Evolutionary conservation across 805 yeast species (phyloP).

Genomic region (Grigorovia yakushimaensis): DNA sequence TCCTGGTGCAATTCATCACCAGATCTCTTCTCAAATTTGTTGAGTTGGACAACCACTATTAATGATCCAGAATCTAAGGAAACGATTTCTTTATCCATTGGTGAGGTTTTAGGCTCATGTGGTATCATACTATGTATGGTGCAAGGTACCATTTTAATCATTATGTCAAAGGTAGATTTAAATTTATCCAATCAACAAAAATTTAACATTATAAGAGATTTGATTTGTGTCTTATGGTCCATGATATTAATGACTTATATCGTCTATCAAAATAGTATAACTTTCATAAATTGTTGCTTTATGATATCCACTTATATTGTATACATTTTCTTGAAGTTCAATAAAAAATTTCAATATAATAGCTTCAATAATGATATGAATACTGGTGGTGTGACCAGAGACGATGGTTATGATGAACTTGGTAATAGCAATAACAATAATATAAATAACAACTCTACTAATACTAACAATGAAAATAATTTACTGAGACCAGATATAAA

Average conservation of each 20-base stretch:
- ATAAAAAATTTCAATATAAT: background rate
- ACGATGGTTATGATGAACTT: background rate
- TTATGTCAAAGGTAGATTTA: conserved; percentile 16
- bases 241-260: conserved; percentile 19
- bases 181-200: conserved; percentile 13
- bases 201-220: conserved; percentile 17
- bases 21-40: conserved; percentile 28
- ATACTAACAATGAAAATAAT: background rate
- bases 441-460: background rate
- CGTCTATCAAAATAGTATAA: conserved; percentile 15
- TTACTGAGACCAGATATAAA: conserved; percentile 11
- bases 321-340: conserved; percentile 10
- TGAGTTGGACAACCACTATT: conserved; percentile 25
- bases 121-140: conserved; percentile 30
- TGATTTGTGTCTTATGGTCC: conserved; percentile 19
- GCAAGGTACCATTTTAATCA: conserved; percentile 25
- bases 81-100: conserved; percentile 25
- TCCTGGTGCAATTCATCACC: conserved; percentile 33
- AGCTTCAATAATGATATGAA: background rate
- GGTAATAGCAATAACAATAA: background rate
- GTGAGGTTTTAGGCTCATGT: conserved; percentile 31
- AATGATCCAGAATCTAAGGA: conserved; percentile 6
- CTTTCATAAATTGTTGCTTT: conserved; percentile 18
- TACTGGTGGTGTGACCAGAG: background rate
- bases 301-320: conserved; percentile 20